A percentile compares a stretch with the other conserved stretches of the same genome.
Conservation (phyloP, 768 basidiomycete species). For the Chalciporus sphaerocephalus region DNA sequence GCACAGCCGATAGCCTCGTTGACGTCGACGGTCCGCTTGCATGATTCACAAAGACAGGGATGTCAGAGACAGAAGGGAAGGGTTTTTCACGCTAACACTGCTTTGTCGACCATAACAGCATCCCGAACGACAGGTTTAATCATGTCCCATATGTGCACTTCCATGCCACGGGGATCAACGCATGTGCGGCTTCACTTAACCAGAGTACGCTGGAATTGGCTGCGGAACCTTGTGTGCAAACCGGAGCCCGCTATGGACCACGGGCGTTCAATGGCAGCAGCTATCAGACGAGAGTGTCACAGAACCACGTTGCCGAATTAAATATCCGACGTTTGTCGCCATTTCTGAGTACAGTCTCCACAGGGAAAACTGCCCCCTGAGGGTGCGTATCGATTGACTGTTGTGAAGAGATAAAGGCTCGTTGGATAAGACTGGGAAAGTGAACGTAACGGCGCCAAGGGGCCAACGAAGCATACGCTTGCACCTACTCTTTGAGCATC, state of each 20-base stretch:
- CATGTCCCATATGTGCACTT: constrained; percentile 15
- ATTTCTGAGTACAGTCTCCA: constrained; percentile 4
- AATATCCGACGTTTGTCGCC: constrained; percentile 3
- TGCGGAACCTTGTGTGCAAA: not conserved
- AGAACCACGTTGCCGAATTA: constrained; percentile 6
- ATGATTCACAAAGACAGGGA: constrained; percentile 16
- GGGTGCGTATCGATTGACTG: constrained; percentile 3
- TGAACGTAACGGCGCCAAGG: constrained; percentile 1
- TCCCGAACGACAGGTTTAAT: constrained; percentile 19
- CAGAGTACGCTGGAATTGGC: constrained; percentile 19
- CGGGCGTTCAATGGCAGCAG: constrained; percentile 11
- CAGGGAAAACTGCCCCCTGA: constrained; percentile 13
- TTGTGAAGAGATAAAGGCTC: constrained; percentile 1
- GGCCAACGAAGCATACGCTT: not conserved
- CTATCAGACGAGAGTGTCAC: constrained; percentile 7
- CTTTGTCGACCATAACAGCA: constrained; percentile 26
- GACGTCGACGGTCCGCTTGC: constrained; percentile 7
- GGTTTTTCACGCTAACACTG: constrained; percentile 14
- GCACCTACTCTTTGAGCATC: not conserved
- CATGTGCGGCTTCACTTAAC: constrained; percentile 11
- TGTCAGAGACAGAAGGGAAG: constrained; percentile 20
- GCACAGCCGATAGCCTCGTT: constrained; percentile 28
- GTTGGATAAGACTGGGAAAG: not conserved
- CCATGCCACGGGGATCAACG: constrained; percentile 26
- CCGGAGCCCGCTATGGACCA: constrained; percentile 8